Percentiles rank a stretch among this genome's conserved stretches.
These are phyloP conservation scores for Isoetes taiwanensis DNA, from an alignment of 75 land plant species.

Conservation along the genomic window DNA sequence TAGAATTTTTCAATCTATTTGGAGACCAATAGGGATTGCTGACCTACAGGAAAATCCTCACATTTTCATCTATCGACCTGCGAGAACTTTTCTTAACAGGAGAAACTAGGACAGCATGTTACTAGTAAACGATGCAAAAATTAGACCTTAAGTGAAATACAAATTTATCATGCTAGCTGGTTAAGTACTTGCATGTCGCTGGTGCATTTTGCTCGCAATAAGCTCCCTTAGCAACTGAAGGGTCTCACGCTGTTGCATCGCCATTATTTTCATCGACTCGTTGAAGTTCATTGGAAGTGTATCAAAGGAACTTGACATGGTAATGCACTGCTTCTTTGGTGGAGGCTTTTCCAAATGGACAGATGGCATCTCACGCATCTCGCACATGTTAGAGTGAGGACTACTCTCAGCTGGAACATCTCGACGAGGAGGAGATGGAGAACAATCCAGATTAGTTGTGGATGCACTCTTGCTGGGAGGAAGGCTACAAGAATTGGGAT, in stretches of 20 bases:
- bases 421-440: not conserved
- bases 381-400: no score
- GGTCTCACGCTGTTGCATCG: not conserved
- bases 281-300: not conserved
- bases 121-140: no score
- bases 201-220: not conserved
- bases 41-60: no score
- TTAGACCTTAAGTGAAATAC: no score
- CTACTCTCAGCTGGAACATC: not conserved
- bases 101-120: no score
- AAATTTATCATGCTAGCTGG: no score
- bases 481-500: not conserved
- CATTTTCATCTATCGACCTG: no score
- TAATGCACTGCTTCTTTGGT: not conserved
- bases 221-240: not conserved
- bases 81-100: no score
- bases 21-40: no score
- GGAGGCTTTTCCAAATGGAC: not conserved
- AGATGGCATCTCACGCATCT: no score
- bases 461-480: constrained; percentile 3
- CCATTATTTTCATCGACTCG: not conserved
- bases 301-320: not conserved
- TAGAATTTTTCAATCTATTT: no score
- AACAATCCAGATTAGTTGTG: not conserved
- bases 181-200: constrained; percentile 8